phyloP scores from a whole-genome alignment of 2,329 filamentous ascomycete species.

The Akanthomyces lecanii region DNA sequence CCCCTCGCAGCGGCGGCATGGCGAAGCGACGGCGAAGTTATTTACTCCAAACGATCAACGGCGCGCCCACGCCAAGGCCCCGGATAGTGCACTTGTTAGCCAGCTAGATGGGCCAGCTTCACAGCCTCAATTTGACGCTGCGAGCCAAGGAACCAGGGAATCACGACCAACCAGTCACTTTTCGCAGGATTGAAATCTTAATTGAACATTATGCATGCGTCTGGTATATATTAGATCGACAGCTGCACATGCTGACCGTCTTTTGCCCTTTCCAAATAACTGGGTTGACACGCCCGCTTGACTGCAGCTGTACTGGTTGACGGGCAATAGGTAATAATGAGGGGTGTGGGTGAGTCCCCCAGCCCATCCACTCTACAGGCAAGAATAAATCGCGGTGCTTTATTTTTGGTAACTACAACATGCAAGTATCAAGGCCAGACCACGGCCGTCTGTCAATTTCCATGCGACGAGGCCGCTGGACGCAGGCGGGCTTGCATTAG shows the following conservation, averaged over 20 bases:
- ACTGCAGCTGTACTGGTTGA: too few relatives aligned
- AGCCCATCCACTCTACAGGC: too few relatives aligned
- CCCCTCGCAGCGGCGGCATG: not conserved
- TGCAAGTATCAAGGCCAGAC: too few relatives aligned
- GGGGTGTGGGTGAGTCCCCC: too few relatives aligned
- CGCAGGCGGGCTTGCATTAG: not conserved
- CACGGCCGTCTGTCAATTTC: too few relatives aligned
- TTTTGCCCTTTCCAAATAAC: not conserved
- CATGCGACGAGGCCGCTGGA: too few relatives aligned
- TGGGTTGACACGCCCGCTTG: not conserved
- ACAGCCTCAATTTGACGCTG: too few relatives aligned
- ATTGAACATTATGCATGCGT: not conserved
- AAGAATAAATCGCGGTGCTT: too few relatives aligned
- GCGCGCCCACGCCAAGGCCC: not conserved
- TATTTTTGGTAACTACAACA: too few relatives aligned
- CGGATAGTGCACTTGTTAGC: not conserved
- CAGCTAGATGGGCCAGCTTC: not conserved
- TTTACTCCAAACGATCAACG: not conserved
- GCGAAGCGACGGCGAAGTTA: not conserved
- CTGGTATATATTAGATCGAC: not conserved
- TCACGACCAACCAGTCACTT: not conserved
- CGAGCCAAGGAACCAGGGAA: too few relatives aligned
- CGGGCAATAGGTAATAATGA: too few relatives aligned
- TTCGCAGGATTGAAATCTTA: not conserved
- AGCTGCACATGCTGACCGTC: not conserved